These are phyloP conservation scores for Suillus subluteus DNA, from an alignment of 768 basidiomycete genomes.

Conservation along the genomic window DNA sequence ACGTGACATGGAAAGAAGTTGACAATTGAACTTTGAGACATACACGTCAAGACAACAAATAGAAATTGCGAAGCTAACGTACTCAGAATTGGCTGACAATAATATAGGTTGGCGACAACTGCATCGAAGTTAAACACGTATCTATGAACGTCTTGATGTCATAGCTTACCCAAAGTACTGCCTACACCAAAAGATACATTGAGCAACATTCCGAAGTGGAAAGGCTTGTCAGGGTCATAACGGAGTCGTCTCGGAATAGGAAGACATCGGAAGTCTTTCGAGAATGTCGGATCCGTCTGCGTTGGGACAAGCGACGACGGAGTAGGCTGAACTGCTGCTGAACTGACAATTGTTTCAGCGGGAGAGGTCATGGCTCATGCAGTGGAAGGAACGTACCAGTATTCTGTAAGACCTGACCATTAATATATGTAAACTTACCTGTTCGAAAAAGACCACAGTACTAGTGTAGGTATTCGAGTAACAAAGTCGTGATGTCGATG, in stretches of 20 bases:
- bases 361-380: neutral
- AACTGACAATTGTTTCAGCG: neutral
- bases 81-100: slow-evolving; percentile 81
- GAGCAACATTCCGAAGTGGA: slow-evolving; percentile 39
- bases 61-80: slow-evolving; percentile 25
- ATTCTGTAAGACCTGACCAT: neutral
- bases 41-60: slow-evolving; percentile 2
- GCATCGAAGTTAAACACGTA: neutral
- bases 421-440: neutral
- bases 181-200: slow-evolving; percentile 52
- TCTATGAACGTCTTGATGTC: slow-evolving; percentile 1
- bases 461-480: neutral
- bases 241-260: slow-evolving; percentile 47
- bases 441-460: neutral
- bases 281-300: neutral
- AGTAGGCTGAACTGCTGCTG: neutral
- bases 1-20: slow-evolving; percentile 38
- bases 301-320: neutral
- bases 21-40: slow-evolving; percentile 34
- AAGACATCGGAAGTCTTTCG: slow-evolving; percentile 47
- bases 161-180: slow-evolving; percentile 47
- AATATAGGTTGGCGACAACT: slow-evolving; percentile 74
- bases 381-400: neutral
- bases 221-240: slow-evolving; percentile 44
- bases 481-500: neutral